Evolutionary conservation across 257 asterid genomes (phyloP).

Genomic region (Sherardia arvensis): DNA sequence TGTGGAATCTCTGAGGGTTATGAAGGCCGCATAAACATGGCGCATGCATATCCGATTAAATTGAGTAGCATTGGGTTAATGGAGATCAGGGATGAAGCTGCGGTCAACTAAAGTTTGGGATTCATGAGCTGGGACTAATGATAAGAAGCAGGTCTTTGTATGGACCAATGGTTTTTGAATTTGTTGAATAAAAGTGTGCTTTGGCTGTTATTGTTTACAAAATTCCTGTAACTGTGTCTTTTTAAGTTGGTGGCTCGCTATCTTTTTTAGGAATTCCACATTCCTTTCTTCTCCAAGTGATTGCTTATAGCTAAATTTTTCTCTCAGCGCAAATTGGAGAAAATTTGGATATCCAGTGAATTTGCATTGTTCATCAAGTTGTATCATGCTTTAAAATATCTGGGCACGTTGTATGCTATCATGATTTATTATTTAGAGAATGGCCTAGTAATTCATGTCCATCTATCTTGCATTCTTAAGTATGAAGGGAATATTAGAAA

Average conservation of each 20-base stretch:
- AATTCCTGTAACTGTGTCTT: not conserved
- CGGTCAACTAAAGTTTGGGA: not conserved
- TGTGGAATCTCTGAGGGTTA: not conserved
- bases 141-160: not conserved
- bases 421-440: not conserved
- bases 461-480: slow-evolving; percentile 20
- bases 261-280: not conserved
- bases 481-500: slow-evolving; percentile 70
- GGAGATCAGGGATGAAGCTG: not conserved
- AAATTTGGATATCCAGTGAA: not conserved
- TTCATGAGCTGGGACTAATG: not conserved
- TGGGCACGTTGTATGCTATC: not conserved
- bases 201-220: not conserved
- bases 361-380: not conserved
- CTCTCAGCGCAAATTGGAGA: not conserved
- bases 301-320: not conserved
- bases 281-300: not conserved
- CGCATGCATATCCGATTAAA: not conserved
- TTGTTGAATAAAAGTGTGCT: not conserved
- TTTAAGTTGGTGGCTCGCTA: too few species aligned
- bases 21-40: not conserved
- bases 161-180: not conserved
- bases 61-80: not conserved
- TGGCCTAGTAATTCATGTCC: not conserved
- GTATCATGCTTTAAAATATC: not conserved